phyloP scores from a whole-genome alignment of 495 filamentous ascomycete species.

The Neurospora hispaniola region DNA sequence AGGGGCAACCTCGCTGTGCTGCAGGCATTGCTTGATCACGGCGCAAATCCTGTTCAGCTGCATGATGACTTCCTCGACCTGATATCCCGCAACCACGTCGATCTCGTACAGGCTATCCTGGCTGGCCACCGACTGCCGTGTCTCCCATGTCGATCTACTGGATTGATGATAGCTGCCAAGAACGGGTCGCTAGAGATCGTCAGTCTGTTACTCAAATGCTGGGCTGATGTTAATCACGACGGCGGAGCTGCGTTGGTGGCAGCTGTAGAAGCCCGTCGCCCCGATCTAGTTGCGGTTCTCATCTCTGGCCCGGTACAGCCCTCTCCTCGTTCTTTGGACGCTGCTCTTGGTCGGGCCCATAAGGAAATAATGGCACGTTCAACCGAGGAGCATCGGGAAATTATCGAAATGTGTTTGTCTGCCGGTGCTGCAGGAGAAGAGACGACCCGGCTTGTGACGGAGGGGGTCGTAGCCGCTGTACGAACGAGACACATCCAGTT shows the following conservation, averaged over 20 bases:
- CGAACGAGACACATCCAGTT: slow-evolving; percentile 5
- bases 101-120: slow-evolving; percentile 12
- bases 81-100: slow-evolving; percentile 12
- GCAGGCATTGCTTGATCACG: slow-evolving; percentile 17
- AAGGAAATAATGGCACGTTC: slow-evolving; percentile 5
- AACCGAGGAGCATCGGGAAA: slow-evolving; percentile 2
- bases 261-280: slow-evolving; percentile 16
- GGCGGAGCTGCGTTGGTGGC: slow-evolving; percentile 12
- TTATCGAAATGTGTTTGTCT: slow-evolving; percentile 18
- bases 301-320: slow-evolving; percentile 16
- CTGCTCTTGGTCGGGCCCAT: slow-evolving; percentile 11
- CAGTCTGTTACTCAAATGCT: slow-evolving; percentile 12
- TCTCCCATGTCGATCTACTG: slow-evolving; percentile 19
- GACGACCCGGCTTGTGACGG: slow-evolving; percentile 14
- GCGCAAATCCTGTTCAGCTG: slow-evolving; percentile 16
- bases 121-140: slow-evolving; percentile 21
- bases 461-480: slow-evolving; percentile 16
- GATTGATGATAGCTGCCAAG: slow-evolving; percentile 20
- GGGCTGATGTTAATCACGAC: slow-evolving; percentile 23
- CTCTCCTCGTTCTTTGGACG: slow-evolving; percentile 18
- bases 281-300: slow-evolving; percentile 16
- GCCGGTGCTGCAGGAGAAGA: slow-evolving; percentile 16
- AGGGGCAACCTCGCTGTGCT: slow-evolving; percentile 16
- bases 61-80: slow-evolving; percentile 23
- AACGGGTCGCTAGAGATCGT: slow-evolving; percentile 15